These are phyloP conservation scores for Cordyceps farinosa DNA, from an alignment of 2,329 filamentous ascomycete genomes.

Conservation along the genomic window DNA sequence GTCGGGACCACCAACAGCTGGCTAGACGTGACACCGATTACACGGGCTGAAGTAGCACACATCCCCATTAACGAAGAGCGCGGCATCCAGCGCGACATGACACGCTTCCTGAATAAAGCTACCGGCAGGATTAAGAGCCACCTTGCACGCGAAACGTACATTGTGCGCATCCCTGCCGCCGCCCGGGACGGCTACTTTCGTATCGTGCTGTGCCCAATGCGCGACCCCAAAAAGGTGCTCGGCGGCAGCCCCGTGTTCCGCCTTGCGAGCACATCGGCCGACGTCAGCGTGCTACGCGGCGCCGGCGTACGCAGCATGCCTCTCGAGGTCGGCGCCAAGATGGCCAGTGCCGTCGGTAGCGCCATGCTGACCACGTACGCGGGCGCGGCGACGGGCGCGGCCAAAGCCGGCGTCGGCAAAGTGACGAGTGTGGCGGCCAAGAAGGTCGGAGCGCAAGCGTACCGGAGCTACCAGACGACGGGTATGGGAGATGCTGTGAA, in stretches of 20 bases:
- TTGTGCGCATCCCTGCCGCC: slow-evolving; percentile 61
- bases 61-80: slow-evolving; percentile 57
- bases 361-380: slow-evolving; percentile 43
- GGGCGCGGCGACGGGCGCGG: slow-evolving; percentile 34
- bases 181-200: slow-evolving; percentile 67
- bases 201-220: slow-evolving; percentile 57
- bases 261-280: slow-evolving; percentile 62
- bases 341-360: slow-evolving; percentile 48
- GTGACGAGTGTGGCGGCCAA: slow-evolving; percentile 31
- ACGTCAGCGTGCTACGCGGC: slow-evolving; percentile 58
- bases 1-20: slow-evolving; percentile 57
- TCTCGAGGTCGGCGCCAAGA: slow-evolving; percentile 60
- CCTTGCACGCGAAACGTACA: slow-evolving; percentile 56
- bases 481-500: slow-evolving; percentile 25
- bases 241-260: slow-evolving; percentile 66
- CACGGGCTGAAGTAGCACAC: slow-evolving; percentile 43
- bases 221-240: slow-evolving; percentile 48
- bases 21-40: slow-evolving; percentile 64
- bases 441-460: slow-evolving; percentile 39
- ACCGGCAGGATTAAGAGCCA: slow-evolving; percentile 46
- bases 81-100: slow-evolving; percentile 64
- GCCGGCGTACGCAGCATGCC: slow-evolving; percentile 63
- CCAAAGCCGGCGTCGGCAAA: slow-evolving; percentile 40
- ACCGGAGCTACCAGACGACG: slow-evolving; percentile 32
- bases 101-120: slow-evolving; percentile 58